Conservation (phyloP, 305 asterid genomes). For the Salvia sclarea region DNA sequence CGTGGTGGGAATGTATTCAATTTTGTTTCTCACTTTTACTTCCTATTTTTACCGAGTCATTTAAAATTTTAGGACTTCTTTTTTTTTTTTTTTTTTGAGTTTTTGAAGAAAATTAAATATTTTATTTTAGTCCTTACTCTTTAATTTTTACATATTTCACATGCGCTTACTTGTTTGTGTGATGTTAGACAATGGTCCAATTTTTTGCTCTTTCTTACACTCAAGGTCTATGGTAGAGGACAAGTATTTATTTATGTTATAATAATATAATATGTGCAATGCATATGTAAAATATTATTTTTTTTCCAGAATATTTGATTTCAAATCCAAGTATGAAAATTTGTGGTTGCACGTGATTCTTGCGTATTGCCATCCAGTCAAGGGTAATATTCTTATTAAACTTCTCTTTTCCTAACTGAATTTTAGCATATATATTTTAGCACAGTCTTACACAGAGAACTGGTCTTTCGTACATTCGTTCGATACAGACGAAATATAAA, state of each 20-base stretch:
- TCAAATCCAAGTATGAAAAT: not conserved
- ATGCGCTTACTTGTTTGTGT: no score
- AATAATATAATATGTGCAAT: not conserved
- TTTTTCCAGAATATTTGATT: not conserved
- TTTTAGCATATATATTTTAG: no score
- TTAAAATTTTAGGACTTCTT: no score
- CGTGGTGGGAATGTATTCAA: constrained; percentile 41
- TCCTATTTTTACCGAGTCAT: not conserved
- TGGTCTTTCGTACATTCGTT: no score
- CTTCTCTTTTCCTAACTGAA: not conserved
- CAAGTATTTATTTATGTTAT: not conserved
- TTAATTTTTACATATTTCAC: no score
- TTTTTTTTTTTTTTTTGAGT: no score
- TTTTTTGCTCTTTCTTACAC: not conserved
- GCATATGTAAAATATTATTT: no score
- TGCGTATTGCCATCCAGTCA: not conserved
- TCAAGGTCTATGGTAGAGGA: not conserved
- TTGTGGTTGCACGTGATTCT: not conserved
- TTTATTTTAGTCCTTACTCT: no score
- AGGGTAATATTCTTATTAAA: not conserved
- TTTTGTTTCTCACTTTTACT: constrained; percentile 7
- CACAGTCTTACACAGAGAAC: no score
- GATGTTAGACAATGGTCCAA: not conserved
- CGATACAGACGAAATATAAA: no score
- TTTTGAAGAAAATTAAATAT: no score